Conservation (phyloP, 1,284 basidiomycete species). For the Malassezia furfur region DNA sequence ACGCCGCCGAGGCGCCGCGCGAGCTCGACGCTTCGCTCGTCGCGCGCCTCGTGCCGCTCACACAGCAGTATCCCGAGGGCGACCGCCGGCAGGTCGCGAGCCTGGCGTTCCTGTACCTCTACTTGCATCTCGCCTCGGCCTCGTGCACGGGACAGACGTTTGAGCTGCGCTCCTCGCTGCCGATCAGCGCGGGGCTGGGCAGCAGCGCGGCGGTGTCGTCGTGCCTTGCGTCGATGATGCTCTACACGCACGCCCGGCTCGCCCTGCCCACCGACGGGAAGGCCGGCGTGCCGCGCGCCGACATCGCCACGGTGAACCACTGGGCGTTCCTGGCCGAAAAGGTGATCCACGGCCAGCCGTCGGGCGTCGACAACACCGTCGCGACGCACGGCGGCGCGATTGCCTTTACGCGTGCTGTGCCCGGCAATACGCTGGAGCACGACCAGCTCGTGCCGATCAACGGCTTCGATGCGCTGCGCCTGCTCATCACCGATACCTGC, state of each 20-base stretch:
- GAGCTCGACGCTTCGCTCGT: constrained; percentile 32
- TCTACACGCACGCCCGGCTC: constrained; percentile 54
- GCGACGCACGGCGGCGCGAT: constrained; percentile 86
- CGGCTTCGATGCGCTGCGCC: constrained; percentile 58
- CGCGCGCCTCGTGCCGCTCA: constrained; percentile 26
- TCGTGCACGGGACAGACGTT: constrained; percentile 66
- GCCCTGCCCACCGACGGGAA: constrained; percentile 49
- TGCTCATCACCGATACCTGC: constrained; percentile 85
- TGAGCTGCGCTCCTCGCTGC: constrained; percentile 78
- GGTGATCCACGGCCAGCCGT: constrained; percentile 92
- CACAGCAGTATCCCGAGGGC: constrained; percentile 29
- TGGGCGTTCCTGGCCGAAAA: constrained; percentile 96
- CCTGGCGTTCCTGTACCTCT: constrained; percentile 84
- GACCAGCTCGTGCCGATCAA: constrained; percentile 70
- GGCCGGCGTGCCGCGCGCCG: constrained; percentile 27
- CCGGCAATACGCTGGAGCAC: constrained; percentile 54
- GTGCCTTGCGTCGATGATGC: constrained; percentile 70
- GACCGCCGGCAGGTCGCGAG: constrained; percentile 56
- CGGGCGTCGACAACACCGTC: constrained; percentile 93
- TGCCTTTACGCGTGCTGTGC: constrained; percentile 73
- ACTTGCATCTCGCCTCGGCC: constrained; percentile 63
- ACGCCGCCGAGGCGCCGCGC: constrained; percentile 54
- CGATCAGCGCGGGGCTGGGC: constrained; percentile 95
- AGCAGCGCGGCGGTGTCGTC: constrained; percentile 91
- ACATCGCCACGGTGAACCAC: constrained; percentile 70